A percentile compares a stretch with the other conserved stretches of the same genome.
These are phyloP conservation scores for Phalaenopsis hybrid DNA, from an alignment of 116 monocot genomes.

Conservation along the genomic window DNA sequence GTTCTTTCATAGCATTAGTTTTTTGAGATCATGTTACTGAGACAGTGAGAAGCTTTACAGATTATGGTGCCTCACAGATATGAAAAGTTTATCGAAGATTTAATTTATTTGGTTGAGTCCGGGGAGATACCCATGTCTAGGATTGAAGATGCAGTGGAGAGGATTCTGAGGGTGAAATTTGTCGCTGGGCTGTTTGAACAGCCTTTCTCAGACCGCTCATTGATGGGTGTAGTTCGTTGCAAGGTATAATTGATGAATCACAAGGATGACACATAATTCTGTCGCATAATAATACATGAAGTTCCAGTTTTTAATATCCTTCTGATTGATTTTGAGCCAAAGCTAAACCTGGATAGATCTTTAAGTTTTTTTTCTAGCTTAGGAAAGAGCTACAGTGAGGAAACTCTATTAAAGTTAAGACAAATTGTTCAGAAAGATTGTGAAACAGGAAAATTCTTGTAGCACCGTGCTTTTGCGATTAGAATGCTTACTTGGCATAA, in stretches of 20 bases:
- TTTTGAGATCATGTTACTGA: neutral
- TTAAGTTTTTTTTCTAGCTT: neutral
- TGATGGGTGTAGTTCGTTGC: constrained; percentile 53
- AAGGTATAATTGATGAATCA: constrained; percentile 39
- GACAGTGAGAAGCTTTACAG: constrained; percentile 24
- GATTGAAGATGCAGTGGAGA: constrained; percentile 79
- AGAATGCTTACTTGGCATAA: neutral
- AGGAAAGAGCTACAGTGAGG: neutral
- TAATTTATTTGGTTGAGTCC: constrained; percentile 63
- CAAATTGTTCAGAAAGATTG: neutral
- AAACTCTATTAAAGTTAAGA: neutral
- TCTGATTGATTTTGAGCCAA: neutral
- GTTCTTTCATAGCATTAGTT: neutral
- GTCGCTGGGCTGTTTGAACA: constrained; percentile 77
- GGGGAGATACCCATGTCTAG: constrained; percentile 71
- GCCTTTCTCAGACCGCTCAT: constrained; percentile 68
- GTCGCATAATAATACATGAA: neutral
- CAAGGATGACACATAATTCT: neutral
- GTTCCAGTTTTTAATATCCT: neutral
- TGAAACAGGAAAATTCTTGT: neutral
- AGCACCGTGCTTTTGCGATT: neutral
- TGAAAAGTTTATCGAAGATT: constrained; percentile 56
- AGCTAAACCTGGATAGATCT: neutral
- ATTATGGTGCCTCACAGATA: constrained; percentile 80
- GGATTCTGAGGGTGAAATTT: constrained; percentile 85